These are phyloP conservation scores for Acanthamoeba castellanii DNA, from an alignment of 208 protist genomes.

Conservation along the genomic window DNA sequence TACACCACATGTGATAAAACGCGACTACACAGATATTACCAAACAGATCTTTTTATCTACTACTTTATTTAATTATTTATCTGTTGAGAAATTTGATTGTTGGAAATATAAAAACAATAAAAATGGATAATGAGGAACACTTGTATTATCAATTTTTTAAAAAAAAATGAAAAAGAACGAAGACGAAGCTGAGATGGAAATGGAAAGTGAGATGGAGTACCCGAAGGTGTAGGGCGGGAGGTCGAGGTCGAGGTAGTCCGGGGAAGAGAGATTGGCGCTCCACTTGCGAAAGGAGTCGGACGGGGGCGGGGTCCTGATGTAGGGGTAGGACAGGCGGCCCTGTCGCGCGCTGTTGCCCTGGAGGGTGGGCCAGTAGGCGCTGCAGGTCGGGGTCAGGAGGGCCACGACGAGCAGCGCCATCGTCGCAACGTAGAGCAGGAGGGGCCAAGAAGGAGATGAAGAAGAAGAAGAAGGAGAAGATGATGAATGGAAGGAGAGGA, in stretches of 20 bases:
- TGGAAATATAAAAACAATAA: too few species aligned
- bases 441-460: neutral
- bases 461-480: neutral
- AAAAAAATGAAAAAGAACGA: neutral
- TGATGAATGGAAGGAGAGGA: neutral
- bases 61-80: too few species aligned
- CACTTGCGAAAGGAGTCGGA: neutral
- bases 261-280: neutral
- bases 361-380: slow-evolving; percentile 30
- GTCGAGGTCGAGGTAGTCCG: neutral
- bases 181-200: neutral
- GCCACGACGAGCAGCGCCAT: neutral
- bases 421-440: neutral
- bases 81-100: too few species aligned
- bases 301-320: neutral
- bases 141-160: too few species aligned
- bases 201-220: neutral
- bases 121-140: too few species aligned
- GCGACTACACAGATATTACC: too few species aligned
- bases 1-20: too few species aligned
- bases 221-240: neutral
- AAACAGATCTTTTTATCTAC: too few species aligned
- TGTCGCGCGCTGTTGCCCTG: slow-evolving; percentile 47
- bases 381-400: neutral
- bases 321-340: slow-evolving; percentile 24